phyloP scores from a whole-genome alignment of 176 grass and related monocot genomes.

The Lolium perenne region DNA sequence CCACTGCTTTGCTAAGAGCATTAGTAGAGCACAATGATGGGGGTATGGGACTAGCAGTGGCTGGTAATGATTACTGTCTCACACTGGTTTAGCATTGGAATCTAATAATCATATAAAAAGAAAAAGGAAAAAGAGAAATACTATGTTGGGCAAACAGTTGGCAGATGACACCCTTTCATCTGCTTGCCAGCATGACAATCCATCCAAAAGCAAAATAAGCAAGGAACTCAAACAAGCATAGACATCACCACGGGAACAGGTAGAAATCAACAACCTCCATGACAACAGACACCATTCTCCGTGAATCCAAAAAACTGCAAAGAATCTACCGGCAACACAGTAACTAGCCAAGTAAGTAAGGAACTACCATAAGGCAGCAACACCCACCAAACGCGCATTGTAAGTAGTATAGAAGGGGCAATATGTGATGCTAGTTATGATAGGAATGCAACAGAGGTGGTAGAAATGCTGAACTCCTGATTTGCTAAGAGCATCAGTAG shows the following conservation, averaged over 20 bases:
- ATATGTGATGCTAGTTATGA: background rate
- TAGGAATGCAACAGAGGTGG: background rate
- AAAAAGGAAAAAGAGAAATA: background rate
- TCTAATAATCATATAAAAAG: conserved; percentile 44
- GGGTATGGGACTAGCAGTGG: conserved; percentile 19
- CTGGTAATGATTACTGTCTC: conserved; percentile 51
- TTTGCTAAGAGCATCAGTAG: conserved; percentile 5
- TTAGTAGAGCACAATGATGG: conserved; percentile 38
- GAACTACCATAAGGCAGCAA: background rate
- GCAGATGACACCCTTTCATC: conserved; percentile 42
- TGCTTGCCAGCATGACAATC: conserved; percentile 42
- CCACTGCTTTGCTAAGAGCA: background rate
- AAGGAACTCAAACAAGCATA: conserved; percentile 37
- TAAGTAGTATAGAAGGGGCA: background rate
- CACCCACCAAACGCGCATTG: background rate
- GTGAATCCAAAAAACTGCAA: background rate
- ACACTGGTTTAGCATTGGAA: conserved; percentile 34
- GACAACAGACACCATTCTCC: conserved; percentile 15
- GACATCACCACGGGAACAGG: conserved; percentile 37
- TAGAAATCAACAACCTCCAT: conserved; percentile 46
- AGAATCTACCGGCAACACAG: conserved; percentile 32
- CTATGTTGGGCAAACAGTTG: conserved; percentile 41
- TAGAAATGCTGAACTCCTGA: conserved; percentile 11
- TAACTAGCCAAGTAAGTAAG: background rate
- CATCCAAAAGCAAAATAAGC: conserved; percentile 40